A percentile compares a stretch with the other conserved stretches of the same genome.
phyloP scores from a whole-genome alignment of 306 rosid genomes.

The Glycine latifolia region DNA sequence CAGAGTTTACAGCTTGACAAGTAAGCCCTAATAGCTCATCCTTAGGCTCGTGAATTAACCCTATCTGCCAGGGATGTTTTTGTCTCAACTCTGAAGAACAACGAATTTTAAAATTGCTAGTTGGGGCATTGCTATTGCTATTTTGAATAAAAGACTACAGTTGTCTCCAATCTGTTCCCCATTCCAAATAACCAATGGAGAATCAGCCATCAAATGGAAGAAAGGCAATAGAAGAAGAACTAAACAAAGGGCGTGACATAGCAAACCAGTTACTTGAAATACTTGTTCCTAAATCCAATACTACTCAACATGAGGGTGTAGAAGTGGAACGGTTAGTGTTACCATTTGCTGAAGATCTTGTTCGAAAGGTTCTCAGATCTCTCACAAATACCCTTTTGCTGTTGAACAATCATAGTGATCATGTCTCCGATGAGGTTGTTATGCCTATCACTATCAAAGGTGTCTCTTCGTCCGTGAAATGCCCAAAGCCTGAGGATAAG shows the following conservation, averaged over 20 bases:
- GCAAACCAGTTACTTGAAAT: slow-evolving; percentile 45
- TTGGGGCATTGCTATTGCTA: background rate
- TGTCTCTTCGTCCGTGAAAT: background rate
- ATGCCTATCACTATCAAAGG: background rate
- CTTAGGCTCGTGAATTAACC: background rate
- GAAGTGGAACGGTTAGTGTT: background rate
- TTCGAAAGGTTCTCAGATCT: slow-evolving; percentile 2
- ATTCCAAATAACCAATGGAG: slow-evolving; percentile 24
- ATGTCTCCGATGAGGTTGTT: background rate
- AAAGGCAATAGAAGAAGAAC: slow-evolving; percentile 37
- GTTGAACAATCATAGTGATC: slow-evolving; percentile 1
- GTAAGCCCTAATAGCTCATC: background rate
- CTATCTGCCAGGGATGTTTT: background rate
- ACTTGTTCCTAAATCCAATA: slow-evolving; percentile 14
- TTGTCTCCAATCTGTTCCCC: background rate
- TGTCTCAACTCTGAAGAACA: background rate
- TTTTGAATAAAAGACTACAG: background rate
- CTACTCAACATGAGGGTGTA: background rate
- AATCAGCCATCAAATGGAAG: slow-evolving; percentile 20
- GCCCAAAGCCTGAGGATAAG: background rate
- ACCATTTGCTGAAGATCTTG: slow-evolving; percentile 40
- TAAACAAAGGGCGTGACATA: slow-evolving; percentile 34
- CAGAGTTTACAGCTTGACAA: background rate
- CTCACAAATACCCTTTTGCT: slow-evolving; percentile 46
- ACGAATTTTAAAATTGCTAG: slow-evolving; percentile 10